Evolutionary conservation across 75 land plant genomes (phyloP).

Genomic region (Adiantum capillusveneris): DNA sequence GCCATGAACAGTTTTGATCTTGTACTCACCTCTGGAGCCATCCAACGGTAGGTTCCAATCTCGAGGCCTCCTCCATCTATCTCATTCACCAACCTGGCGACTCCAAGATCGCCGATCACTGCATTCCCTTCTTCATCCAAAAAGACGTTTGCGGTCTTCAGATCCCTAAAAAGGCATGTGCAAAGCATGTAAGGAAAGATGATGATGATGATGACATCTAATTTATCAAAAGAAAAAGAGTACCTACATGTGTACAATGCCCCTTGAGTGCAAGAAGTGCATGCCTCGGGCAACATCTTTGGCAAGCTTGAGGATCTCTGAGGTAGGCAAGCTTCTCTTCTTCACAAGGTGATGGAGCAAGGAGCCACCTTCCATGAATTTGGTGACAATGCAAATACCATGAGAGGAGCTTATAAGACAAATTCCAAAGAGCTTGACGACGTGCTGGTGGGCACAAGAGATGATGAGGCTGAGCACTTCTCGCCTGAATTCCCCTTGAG

Average conservation of each 20-base stretch:
- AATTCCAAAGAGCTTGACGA: constrained; percentile 53
- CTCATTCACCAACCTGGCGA: too few species aligned
- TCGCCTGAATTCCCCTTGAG: constrained; percentile 40
- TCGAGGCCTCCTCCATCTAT: too few species aligned
- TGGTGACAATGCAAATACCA: constrained; percentile 60
- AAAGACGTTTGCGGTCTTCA: constrained; percentile 2
- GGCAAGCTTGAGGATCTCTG: constrained; percentile 52
- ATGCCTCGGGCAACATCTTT: constrained; percentile 60
- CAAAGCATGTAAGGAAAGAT: too few species aligned
- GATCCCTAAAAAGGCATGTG: too few species aligned
- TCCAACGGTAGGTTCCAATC: too few species aligned
- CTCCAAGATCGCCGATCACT: too few species aligned
- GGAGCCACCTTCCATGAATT: constrained; percentile 63
- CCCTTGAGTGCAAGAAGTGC: constrained; percentile 62
- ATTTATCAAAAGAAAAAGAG: too few species aligned
- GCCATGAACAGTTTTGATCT: too few species aligned
- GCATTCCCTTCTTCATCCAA: too few species aligned
- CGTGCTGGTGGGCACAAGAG: constrained; percentile 63
- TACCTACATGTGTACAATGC: constrained; percentile 8
- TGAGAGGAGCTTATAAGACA: constrained; percentile 24
- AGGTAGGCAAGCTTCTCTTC: constrained; percentile 38
- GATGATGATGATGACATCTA: too few species aligned
- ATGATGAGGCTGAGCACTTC: constrained; percentile 62
- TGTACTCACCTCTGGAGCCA: too few species aligned
- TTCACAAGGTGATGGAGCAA: constrained; percentile 40